Base-by-base conservation (phyloP, 2,329 filamentous ascomycete genomes). In the Grosmannia penicillata region DNA sequence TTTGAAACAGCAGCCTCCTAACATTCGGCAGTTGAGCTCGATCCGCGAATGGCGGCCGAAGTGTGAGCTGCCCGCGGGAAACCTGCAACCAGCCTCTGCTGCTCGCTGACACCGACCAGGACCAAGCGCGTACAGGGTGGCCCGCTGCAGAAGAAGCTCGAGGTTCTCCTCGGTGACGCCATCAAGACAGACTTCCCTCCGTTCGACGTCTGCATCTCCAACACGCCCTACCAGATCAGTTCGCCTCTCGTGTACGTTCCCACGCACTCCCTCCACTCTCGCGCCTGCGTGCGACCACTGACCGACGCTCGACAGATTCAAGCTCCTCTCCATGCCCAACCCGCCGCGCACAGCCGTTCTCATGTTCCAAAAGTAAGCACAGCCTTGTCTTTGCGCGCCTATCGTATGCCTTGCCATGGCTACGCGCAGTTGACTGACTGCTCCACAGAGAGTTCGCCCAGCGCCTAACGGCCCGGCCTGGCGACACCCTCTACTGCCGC, bases 11-110 rank as follows among this genome's bases (percentile, higher is more conserved):
- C n/a, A 30, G 5, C 4, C 28, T 27, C 10, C n/a, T 29, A 24
- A 27, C 24, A 13, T 8, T 3, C n/a, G 4, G 11, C 32, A 54
- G 83, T 95, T 36, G 91, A 98, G 63, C 71, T 95, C 56, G 91
- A 98, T 61, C 87, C 91, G 17, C 72, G 91, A 53, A 96, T 96
- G 91, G 86, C 85, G 11, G 89, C 89, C 42, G 91, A 96, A 62
- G 72, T 95, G 45, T 48, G 24, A 91, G 84, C 15, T 33, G 10
- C 9, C 8, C 11, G 8, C 9, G 6, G 4, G 3, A 10, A 5
- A 22, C 18, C n/a, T 33, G 93, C 89, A 79, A 76, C 2, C 18
- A 4, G 3, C 25, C 27, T 6, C 22, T 14, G 11, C 18, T 6
- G 28, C n/a, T 6, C 3, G 29, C 17, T 32, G 29, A 19, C 18